Evolutionary conservation across 139 green algal species (phyloP), one percentile per base, ranked within the genome.

Genomic region (Picochlorum sp.): DNA sequence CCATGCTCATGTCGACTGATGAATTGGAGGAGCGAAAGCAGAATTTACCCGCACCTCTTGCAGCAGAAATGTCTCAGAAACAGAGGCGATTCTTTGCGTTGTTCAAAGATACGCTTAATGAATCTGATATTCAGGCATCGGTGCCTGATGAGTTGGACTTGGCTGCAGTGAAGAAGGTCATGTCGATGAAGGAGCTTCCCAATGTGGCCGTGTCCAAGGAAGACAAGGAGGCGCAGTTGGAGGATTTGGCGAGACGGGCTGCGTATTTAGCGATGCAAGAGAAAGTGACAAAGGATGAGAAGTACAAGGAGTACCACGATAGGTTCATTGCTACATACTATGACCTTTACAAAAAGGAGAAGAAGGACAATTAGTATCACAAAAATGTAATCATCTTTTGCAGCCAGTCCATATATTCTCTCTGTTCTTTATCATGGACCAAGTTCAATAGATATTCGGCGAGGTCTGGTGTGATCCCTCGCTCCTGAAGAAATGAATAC

Each of bases 321-420:
- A 56, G n/a, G 38, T 66, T 45, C 24, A 32, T 66, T 20, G 14
- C 28, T 21, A 57, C 23, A 11, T 66, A 56, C 24, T 13, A 66
- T 38, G 28, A 52, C 24, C 13, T 24, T 24, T 24, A 57, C 15
- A 66, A 28, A 24, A 62, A 62, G 15, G 56, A 47, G 13, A 20
- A 62, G 51, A 59, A 59, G 26, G 21, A 26, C 8, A 34, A 28
- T 45, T 59, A 65, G 37, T 47, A 26, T 21, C 8, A 26, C 26
- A 90, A 57, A 57, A 91, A 90, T 10, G 63, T 38, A 14, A 64
- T 11, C 38, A 90, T 72, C 6, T 67, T 71, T 44, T 75, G 64
- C 47, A 92, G 73, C 86, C 86, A 92, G 15, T 52, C 41, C 64
- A 79, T 81, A 69, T 92, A 92, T 68, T 90, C 82, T 21, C 71